A percentile compares a stretch with the other conserved stretches of the same genome.
These are phyloP conservation scores for Alternaria brassicicola DNA, from an alignment of 2,329 filamentous ascomycete species.

Conservation along the genomic window DNA sequence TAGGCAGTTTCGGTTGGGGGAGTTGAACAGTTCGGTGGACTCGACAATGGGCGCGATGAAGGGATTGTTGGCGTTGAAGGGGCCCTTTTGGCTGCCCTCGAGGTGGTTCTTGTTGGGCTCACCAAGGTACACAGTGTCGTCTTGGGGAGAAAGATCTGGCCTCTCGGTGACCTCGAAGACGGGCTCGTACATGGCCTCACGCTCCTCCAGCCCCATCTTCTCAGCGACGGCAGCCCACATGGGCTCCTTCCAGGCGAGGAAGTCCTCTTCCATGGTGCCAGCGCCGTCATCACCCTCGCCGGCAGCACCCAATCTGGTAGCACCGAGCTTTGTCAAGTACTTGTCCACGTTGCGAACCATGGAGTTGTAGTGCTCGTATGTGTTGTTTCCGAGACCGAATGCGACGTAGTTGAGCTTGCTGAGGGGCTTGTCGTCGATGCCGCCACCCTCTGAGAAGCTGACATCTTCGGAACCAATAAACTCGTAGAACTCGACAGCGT, in stretches of 20 bases:
- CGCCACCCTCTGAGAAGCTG: constrained; percentile 73
- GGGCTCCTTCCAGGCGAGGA: constrained; percentile 97
- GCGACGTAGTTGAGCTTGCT: constrained; percentile 88
- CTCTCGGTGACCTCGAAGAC: constrained; percentile 83
- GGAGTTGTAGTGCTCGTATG: constrained; percentile 98
- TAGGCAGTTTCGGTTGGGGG: constrained; percentile 90
- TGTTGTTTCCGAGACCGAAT: constrained; percentile 98
- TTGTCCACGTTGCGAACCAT: constrained; percentile 94
- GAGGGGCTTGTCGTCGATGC: constrained; percentile 71
- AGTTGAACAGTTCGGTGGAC: constrained; percentile 87
- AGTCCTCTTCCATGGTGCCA: constrained; percentile 99
- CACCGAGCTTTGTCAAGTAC: constrained; percentile 80
- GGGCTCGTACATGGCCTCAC: constrained; percentile 94
- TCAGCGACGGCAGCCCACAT: constrained; percentile 91
- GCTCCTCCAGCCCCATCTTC: constrained; percentile 88
- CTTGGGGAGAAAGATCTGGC: constrained; percentile 73
- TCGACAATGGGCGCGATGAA: constrained; percentile 93
- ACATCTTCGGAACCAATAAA: constrained; percentile 85
- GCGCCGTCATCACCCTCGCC: constrained; percentile 98
- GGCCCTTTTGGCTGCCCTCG: constrained; percentile 80
- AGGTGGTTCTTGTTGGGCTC: constrained; percentile 97
- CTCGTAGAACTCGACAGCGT: constrained; percentile 98
- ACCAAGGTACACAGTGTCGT: constrained; percentile 85
- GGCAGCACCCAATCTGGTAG: constrained; percentile 80
- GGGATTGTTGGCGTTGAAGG: constrained; percentile 95